Evolutionary conservation across 2,329 filamentous ascomycete genomes (phyloP), one percentile per base, ranked within the genome.

Genomic region (Blastomyces gilchristii): DNA sequence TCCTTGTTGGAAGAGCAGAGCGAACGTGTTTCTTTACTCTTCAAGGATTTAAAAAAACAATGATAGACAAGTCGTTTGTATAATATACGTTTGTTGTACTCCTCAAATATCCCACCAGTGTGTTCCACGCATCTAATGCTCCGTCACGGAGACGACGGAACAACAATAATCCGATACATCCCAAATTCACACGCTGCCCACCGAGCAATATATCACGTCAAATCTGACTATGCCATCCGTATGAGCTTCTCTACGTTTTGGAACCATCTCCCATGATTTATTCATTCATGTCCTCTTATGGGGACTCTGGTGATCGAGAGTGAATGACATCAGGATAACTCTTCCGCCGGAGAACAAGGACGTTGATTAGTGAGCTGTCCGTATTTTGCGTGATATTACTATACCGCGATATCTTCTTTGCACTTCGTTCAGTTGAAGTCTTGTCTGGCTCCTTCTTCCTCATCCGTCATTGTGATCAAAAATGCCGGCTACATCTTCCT

Each of bases 401-500:
- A 25, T 47, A 47, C 16, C 43, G n/a, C 31, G 12, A 59, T 37
- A 37, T 49, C 39, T 28, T 34, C 39, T 28, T 34, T 34, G 9
- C 28, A 2, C 43, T 45, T 28, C 37, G n/a, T 22, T 16, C 50
- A 18, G 12, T 49, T 58, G n/a, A 37, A 6, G 39, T 62, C 52
- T 43, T 58, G 28, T 56, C 22, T 11, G 18, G 9, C 25, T 25
- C n/a, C 1, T 54, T 39, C 25, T 9, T 58, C 39, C 9, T 58
- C 12, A 45, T 16, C n/a, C 16, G 14, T 25, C 22, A 45, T 6
- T 58, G 18, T 41, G 34, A 18, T 58, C 41, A 52, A 56, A 11
- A 52, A 67, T 65, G 63, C 62, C 65, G 25, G 58, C 64, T 16
- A 74, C 75, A 70, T 71, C 70, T 34, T 66, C 71, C 53, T 65